These are phyloP conservation scores for Diaporthe helianthi DNA, from an alignment of 2,329 filamentous ascomycete species.

Conservation along the genomic window DNA sequence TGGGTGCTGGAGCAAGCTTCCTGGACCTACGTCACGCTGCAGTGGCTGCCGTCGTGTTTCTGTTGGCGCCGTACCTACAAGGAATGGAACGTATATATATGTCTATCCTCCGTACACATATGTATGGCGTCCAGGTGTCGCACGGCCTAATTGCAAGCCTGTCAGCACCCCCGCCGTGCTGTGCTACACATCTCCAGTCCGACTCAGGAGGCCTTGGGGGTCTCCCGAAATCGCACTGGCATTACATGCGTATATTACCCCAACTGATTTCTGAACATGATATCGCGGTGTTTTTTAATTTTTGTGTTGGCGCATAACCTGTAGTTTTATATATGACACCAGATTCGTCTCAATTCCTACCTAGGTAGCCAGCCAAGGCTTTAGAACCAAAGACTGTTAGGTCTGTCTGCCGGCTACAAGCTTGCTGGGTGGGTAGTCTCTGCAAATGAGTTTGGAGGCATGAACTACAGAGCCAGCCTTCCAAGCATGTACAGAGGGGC, in stretches of 20 bases:
- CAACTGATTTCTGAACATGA: neutral
- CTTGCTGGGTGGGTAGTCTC: neutral
- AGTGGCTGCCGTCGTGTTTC: constrained; percentile 17
- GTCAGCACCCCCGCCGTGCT: neutral
- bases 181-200: neutral
- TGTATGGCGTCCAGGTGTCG: too few relatives aligned
- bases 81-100: too few relatives aligned
- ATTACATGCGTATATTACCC: neutral
- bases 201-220: neutral
- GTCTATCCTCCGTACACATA: too few relatives aligned
- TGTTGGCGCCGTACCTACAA: neutral
- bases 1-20: constrained; percentile 7
- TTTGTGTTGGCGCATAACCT: neutral
- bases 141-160: neutral
- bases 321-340: neutral
- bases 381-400: neutral
- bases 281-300: neutral
- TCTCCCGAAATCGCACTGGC: neutral
- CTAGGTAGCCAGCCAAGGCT: neutral
- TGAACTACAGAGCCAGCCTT: neutral
- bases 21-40: constrained; percentile 24
- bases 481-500: neutral
- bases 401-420: neutral
- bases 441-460: neutral
- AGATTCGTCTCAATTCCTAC: neutral